These are phyloP conservation scores for Penicillium atrosanguineum DNA, from an alignment of 495 filamentous ascomycete species.

Conservation along the genomic window DNA sequence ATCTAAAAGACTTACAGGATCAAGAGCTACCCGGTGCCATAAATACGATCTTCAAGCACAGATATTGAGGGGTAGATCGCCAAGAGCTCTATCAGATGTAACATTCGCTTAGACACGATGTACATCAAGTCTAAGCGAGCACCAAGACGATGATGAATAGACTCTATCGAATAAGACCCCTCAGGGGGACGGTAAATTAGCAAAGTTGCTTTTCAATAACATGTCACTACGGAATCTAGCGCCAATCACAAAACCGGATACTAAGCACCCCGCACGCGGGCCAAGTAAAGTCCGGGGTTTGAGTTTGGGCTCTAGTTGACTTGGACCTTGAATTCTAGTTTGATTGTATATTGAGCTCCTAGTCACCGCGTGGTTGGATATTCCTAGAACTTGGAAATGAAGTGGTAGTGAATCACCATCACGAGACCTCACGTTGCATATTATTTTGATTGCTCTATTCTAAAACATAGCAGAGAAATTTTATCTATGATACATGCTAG, in stretches of 20 bases:
- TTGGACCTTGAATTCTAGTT: no score
- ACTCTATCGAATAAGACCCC: not conserved
- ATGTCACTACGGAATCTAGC: not conserved
- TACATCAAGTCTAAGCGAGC: slow-evolving; percentile 13
- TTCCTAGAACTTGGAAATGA: no score
- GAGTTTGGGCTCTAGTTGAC: no score
- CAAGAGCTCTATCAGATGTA: slow-evolving; percentile 5
- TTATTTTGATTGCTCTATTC: no score
- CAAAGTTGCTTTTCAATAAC: not conserved
- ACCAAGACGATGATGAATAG: not conserved
- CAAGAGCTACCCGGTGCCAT: no score
- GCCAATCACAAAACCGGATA: slow-evolving; percentile 2
- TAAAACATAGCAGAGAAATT: not conserved
- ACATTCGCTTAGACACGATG: slow-evolving; percentile 6
- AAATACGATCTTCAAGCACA: not conserved
- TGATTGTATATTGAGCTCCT: no score
- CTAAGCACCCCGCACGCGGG: slow-evolving; percentile 15
- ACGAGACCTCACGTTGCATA: no score
- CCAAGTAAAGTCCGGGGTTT: slow-evolving; percentile 1
- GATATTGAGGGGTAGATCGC: slow-evolving; percentile 1
- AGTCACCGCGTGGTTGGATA: no score
- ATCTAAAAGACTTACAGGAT: no score
- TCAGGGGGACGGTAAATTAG: not conserved
- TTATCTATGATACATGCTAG: not conserved
- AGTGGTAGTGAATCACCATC: no score